phyloP scores from a whole-genome alignment of 78 protist species.

The Guillardia theta region DNA sequence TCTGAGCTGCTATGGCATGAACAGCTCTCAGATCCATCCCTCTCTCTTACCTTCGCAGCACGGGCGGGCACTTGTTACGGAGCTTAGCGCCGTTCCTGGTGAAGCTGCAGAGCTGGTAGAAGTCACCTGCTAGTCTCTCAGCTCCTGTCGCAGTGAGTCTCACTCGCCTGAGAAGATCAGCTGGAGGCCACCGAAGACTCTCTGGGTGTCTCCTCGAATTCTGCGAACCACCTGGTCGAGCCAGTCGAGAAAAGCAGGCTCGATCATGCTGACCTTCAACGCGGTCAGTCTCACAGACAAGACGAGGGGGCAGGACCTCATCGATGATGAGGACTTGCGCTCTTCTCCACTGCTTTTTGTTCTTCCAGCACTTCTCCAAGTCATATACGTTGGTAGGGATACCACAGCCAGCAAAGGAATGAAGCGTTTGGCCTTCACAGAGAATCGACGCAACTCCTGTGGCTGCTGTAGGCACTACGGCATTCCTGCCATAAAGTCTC shows the following conservation, averaged over 20 bases:
- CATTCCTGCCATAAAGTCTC: background rate
- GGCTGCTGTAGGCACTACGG: slow-evolving; percentile 61
- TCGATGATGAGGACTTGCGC: slow-evolving; percentile 67
- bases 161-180: background rate
- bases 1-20: background rate
- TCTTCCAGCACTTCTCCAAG: background rate
- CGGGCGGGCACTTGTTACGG: background rate
- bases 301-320: slow-evolving; percentile 81
- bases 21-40: too few relatives aligned
- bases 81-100: background rate
- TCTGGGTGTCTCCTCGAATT: background rate
- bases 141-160: too few relatives aligned
- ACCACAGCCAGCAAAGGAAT: slow-evolving; percentile 49
- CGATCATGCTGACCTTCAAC: too few relatives aligned
- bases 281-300: too few relatives aligned
- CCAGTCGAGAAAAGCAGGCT: background rate
- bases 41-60: too few relatives aligned
- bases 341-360: background rate
- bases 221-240: background rate
- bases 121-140: too few relatives aligned
- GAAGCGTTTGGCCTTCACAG: slow-evolving; percentile 58
- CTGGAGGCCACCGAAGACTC: background rate
- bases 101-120: background rate
- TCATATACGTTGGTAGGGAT: background rate
- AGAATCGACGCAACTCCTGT: slow-evolving; percentile 63